Percentiles rank a stretch among this genome's conserved stretches.
phyloP scores from a whole-genome alignment of 129 eudicot species.

The Arctium minus region DNA sequence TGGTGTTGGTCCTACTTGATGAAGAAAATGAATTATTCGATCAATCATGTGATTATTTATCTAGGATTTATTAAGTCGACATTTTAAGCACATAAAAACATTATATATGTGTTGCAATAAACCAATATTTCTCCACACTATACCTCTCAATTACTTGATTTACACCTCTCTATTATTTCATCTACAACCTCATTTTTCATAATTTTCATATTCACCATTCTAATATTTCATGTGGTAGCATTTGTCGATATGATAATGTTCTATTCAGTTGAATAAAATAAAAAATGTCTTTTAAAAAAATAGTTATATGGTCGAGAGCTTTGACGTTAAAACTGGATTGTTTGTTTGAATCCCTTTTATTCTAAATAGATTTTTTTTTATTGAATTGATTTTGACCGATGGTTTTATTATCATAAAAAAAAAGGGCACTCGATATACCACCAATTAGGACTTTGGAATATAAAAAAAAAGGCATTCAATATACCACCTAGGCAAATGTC shows the following conservation, averaged over 20 bases:
- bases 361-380: too few relatives aligned
- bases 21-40: not conserved
- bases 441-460: not conserved
- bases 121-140: not conserved
- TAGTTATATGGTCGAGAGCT: too few relatives aligned
- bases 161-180: not conserved
- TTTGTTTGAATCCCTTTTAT: not conserved
- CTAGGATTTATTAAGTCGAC: not conserved
- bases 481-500: not conserved
- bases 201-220: not conserved
- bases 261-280: not conserved
- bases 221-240: not conserved
- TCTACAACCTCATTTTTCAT: too few relatives aligned
- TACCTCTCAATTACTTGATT: too few relatives aligned
- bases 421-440: not conserved
- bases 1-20: not conserved
- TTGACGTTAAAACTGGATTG: too few relatives aligned
- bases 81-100: not conserved
- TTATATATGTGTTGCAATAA: too few relatives aligned
- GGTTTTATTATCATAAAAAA: too few relatives aligned
- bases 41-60: not conserved
- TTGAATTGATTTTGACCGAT: not conserved
- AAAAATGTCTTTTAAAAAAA: too few relatives aligned
- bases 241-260: not conserved
- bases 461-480: not conserved